These are phyloP conservation scores for Pseudogymnoascus sp. DNA, from an alignment of 2,329 filamentous ascomycete species.

Conservation along the genomic window DNA sequence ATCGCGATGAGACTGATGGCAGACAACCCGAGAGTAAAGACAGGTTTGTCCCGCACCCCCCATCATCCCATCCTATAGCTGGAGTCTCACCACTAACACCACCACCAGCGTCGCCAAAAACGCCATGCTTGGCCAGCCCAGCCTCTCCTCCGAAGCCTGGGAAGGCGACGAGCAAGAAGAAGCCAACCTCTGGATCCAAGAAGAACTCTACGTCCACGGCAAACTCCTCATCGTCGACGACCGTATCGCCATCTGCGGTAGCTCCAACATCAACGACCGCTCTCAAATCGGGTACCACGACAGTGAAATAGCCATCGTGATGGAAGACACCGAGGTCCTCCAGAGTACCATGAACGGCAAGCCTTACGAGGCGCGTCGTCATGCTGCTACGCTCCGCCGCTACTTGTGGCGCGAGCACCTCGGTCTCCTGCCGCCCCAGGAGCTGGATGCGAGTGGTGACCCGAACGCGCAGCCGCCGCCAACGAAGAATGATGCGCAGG, in stretches of 20 bases:
- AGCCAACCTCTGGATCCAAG: constrained; percentile 83
- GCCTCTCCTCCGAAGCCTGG: constrained; percentile 64
- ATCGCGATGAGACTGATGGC: constrained; percentile 27
- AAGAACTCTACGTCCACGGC: constrained; percentile 90
- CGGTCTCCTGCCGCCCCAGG: constrained; percentile 68
- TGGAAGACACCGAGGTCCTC: constrained; percentile 71
- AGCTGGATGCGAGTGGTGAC: constrained; percentile 57
- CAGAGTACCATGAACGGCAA: constrained; percentile 70
- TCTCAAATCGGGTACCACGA: constrained; percentile 83
- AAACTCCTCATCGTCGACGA: constrained; percentile 90
- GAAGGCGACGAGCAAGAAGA: constrained; percentile 66
- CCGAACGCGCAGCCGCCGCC: constrained; percentile 67
- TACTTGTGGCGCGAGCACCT: constrained; percentile 89
- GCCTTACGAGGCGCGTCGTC: constrained; percentile 68
- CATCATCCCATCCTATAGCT: constrained; percentile 11
- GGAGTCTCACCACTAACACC: constrained; percentile 25
- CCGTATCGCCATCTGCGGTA: constrained; percentile 73
- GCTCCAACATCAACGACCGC: constrained; percentile 86
- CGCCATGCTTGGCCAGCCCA: constrained; percentile 65
- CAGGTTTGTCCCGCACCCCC: not conserved
- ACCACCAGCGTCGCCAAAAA: constrained; percentile 60
- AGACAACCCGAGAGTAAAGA: constrained; percentile 21
- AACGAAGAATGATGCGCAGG: constrained; percentile 57
- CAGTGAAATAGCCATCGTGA: constrained; percentile 81
- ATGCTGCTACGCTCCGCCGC: constrained; percentile 71